A percentile compares a stretch with the other conserved stretches of the same genome.
Evolutionary conservation across 75 land plant species (phyloP).

Genomic region (Larix kaempferi): DNA sequence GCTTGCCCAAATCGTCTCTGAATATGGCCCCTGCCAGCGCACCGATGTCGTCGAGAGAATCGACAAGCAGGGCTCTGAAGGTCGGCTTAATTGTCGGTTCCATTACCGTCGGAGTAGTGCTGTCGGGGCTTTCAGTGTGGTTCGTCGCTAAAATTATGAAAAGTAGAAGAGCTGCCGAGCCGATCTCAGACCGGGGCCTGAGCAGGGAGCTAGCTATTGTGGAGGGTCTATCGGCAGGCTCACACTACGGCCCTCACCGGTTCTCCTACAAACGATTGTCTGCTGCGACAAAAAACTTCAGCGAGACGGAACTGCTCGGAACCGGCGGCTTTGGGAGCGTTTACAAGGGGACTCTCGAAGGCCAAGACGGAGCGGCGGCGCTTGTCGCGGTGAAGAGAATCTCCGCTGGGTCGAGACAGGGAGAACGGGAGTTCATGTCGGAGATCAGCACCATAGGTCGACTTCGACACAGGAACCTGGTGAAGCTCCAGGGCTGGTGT

Average conservation of each 20-base stretch:
- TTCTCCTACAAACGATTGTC: constrained; percentile 23
- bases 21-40: background rate
- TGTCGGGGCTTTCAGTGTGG: background rate
- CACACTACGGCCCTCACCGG: background rate
- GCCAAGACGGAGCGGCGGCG: background rate
- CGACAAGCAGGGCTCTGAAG: background rate
- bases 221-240: no score
- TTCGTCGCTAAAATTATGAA: background rate
- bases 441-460: constrained; percentile 40
- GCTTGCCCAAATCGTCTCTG: background rate
- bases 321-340: constrained; percentile 37
- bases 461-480: constrained; percentile 45
- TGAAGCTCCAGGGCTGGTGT: constrained; percentile 52
- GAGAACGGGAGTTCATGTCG: constrained; percentile 36
- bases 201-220: background rate
- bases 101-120: background rate
- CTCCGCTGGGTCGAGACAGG: constrained; percentile 23
- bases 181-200: constrained; percentile 3
- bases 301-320: constrained; percentile 26
- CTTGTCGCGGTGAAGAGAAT: constrained; percentile 34
- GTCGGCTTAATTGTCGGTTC: background rate
- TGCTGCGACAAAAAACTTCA: constrained; percentile 31
- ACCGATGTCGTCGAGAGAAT: background rate
- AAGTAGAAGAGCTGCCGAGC: background rate
- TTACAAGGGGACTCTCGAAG: constrained; percentile 22